Evolutionary conservation across 192 early-diverging fungal genomes (phyloP), one percentile per base, ranked within the genome.

Genomic region (Linnemannia schmuckeri): DNA sequence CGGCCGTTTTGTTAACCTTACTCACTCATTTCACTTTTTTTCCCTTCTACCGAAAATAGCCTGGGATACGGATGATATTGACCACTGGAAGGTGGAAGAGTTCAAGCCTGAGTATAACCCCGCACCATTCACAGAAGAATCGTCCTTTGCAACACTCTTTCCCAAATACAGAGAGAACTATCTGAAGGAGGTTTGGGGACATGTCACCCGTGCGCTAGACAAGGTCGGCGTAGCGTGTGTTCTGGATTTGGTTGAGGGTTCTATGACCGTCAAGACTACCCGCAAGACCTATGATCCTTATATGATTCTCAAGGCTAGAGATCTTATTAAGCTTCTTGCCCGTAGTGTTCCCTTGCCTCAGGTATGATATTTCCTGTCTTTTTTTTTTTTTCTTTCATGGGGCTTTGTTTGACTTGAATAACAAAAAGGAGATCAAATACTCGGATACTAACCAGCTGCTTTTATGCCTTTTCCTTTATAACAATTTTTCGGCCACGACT

Each of bases 161-260:
- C 98, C 98, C 40, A 99, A 99, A 91, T 99, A 99, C 92, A 93
- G 97, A 78, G 98, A 99, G 92, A 92, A 93, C 78, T 99, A 99
- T 82, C 86, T 99, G 75, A 93, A 91, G 75, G 96, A 98, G 88
- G 90, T 96, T 17, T 99, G 98, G 98, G 95, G 96, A 18, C 94
- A 95, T 70, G 95, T 97, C 44, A 98, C 95, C 38, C 89, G 91
- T 74, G 91, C 94, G 1, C 90, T 99, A 7, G 96, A 97, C 17
- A 94, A 93, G 88, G 89, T 92, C 47, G 98, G 98, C 30, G 90
- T 99, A 61, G 91, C 91, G 4, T 98, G 97, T 91, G 93, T 95
- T 33, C 92, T 99, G 74, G 96, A 99, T 91, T 93, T 99, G 78
- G 94, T 99, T 20, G 98, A 99, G 80, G 98, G 98, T 83, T 95